phyloP scores from a whole-genome alignment of 495 filamentous ascomycete genomes.

The Arthonia radiata region DNA sequence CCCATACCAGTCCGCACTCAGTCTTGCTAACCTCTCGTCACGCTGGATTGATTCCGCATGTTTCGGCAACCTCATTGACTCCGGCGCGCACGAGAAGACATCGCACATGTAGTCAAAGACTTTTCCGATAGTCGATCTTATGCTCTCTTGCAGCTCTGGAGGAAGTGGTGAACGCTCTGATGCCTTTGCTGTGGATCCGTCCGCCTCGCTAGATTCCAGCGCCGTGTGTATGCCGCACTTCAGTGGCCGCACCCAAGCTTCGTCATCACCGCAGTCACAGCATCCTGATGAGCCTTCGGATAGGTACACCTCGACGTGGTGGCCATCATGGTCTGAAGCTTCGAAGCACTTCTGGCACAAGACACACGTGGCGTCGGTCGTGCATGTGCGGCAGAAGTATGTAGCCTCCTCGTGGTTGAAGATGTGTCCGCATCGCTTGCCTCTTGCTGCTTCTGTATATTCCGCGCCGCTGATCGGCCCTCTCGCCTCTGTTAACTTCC shows the following conservation, averaged over 20 bases:
- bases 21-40: conserved; percentile 58
- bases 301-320: conserved; percentile 65
- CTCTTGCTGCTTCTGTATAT: conserved; percentile 76
- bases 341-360: conserved; percentile 47
- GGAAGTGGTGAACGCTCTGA: conserved; percentile 34
- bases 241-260: conserved; percentile 73
- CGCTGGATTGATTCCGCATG: conserved; percentile 48
- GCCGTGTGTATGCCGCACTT: conserved; percentile 84
- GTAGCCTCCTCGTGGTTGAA: conserved; percentile 80
- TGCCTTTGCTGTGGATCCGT: conserved; percentile 29
- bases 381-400: conserved; percentile 83
- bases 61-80: conserved; percentile 73
- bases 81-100: conserved; percentile 90
- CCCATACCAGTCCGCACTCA: conserved; percentile 51
- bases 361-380: conserved; percentile 36
- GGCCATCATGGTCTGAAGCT: conserved; percentile 79
- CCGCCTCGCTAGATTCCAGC: conserved; percentile 15
- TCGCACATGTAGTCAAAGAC: conserved; percentile 87
- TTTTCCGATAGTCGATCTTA: conserved; percentile 61
- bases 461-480: conserved; percentile 85
- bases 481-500: conserved; percentile 65
- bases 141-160: conserved; percentile 42
- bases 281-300: conserved; percentile 82
- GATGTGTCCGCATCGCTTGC: conserved; percentile 93
- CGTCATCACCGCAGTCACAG: conserved; percentile 87